Percentiles rank a stretch among this genome's conserved stretches.
phyloP scores from a whole-genome alignment of 78 protist genomes.

The Chrysochromulina parva region DNA sequence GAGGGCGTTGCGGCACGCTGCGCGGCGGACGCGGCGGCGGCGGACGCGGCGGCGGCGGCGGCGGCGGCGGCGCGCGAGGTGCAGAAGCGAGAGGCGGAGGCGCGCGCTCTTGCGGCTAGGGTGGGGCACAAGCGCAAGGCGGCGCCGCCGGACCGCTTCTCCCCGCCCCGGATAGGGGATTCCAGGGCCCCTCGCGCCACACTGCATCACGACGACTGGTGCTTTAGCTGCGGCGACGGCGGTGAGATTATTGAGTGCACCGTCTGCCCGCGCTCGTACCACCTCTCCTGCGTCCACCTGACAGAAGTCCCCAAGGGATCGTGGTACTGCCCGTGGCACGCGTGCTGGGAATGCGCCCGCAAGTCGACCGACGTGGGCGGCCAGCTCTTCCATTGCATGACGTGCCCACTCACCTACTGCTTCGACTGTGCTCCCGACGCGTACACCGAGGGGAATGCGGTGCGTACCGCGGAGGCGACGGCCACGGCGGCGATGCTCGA shows the following conservation, averaged over 20 bases:
- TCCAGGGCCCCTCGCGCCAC: background rate
- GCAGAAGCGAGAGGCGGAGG: too few species aligned
- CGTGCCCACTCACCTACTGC: conserved; percentile 40
- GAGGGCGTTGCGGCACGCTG: too few species aligned
- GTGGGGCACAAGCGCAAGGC: too few species aligned
- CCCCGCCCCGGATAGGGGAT: too few species aligned
- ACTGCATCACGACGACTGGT: background rate
- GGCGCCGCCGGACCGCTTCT: too few species aligned
- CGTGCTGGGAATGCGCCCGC: conserved; percentile 28
- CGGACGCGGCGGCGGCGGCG: too few species aligned
- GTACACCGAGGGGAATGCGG: too few species aligned
- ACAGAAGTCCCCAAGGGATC: background rate
- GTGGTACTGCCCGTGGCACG: conserved; percentile 27
- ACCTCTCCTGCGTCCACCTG: conserved; percentile 5
- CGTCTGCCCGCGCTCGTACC: conserved; percentile 19
- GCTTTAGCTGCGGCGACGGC: conserved; percentile 26
- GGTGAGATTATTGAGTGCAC: background rate
- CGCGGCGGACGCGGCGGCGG: too few species aligned
- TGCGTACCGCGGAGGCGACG: too few species aligned
- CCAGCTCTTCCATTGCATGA: conserved; percentile 25
- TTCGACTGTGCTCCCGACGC: background rate
- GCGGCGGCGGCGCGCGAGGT: too few species aligned
- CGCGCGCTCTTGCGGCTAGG: too few species aligned
- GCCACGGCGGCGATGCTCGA: too few species aligned
- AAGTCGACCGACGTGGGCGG: background rate